Conservation (phyloP, 2,329 filamentous ascomycete genomes). For the Didymella pomorum region DNA sequence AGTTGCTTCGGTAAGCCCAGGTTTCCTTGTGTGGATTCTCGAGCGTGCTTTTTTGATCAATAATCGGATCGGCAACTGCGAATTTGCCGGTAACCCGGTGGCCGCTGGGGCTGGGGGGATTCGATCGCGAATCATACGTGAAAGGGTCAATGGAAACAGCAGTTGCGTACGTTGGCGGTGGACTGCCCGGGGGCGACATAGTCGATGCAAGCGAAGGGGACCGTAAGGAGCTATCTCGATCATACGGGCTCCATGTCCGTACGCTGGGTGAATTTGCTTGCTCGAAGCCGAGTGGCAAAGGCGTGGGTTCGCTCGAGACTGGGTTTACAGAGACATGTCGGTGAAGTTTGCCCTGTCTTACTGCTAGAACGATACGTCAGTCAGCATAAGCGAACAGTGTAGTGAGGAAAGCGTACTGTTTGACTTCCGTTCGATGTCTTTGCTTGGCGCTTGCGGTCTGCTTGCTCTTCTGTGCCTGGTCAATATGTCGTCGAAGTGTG, state of each 20-base stretch:
- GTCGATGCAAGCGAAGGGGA: not conserved
- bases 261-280: not conserved
- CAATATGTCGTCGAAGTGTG: constrained; percentile 8
- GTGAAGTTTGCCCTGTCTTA: not conserved
- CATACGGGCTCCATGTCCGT: not conserved
- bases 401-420: not conserved
- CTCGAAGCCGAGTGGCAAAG: not conserved
- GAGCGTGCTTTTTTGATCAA: not conserved
- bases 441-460: not conserved
- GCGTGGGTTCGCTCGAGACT: not conserved
- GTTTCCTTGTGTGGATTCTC: not conserved
- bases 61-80: not conserved
- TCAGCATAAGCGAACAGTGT: too few species aligned
- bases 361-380: not conserved
- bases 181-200: not conserved
- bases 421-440: not conserved
- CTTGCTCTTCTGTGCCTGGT: constrained; percentile 3
- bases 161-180: constrained; percentile 9
- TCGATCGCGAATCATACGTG: not conserved
- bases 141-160: not conserved
- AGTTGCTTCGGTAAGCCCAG: constrained; percentile 1
- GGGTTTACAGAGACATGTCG: too few species aligned
- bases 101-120: too few species aligned
- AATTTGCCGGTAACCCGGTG: not conserved
- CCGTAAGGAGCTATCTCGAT: not conserved